Evolutionary conservation across 2,329 filamentous ascomycete species (phyloP).

Genomic region (Fusarium sambucinum): DNA sequence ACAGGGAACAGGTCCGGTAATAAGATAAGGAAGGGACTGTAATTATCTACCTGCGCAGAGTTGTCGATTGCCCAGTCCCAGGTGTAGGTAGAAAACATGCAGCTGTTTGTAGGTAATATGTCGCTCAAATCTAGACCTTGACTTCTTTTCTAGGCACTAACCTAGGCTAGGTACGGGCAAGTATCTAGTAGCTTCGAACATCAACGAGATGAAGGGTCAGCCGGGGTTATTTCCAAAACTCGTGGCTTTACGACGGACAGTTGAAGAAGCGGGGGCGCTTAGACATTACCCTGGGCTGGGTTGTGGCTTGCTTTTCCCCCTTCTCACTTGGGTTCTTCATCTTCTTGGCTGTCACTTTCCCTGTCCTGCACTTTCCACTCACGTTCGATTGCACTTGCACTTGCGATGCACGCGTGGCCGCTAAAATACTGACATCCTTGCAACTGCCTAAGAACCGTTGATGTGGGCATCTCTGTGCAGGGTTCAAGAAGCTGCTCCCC

Average conservation of each 20-base stretch:
- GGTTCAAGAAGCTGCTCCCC: conserved; percentile 21
- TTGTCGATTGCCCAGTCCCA: conserved; percentile 1
- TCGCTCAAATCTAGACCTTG: conserved; percentile 30
- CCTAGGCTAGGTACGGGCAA: background rate
- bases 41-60: background rate
- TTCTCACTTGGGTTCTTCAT: conserved; percentile 2
- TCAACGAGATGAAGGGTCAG: conserved; percentile 42
- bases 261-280: conserved; percentile 39
- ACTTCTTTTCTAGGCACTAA: conserved; percentile 15
- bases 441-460: conserved; percentile 37
- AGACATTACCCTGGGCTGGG: conserved; percentile 4
- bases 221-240: conserved; percentile 34
- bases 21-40: conserved; percentile 27
- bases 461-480: conserved; percentile 23
- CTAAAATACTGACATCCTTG: conserved; percentile 33
- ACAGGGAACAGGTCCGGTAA: conserved; percentile 20
- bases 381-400: conserved; percentile 26
- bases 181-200: conserved; percentile 39
- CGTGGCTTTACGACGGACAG: conserved; percentile 36
- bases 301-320: conserved; percentile 24
- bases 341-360: conserved; percentile 1
- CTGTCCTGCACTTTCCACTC: conserved; percentile 23
- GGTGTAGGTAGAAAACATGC: background rate
- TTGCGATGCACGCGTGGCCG: conserved; percentile 30
- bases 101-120: conserved; percentile 22